Evolutionary conservation across 495 filamentous ascomycete genomes (phyloP).

Genomic region (Trichoderma virens): DNA sequence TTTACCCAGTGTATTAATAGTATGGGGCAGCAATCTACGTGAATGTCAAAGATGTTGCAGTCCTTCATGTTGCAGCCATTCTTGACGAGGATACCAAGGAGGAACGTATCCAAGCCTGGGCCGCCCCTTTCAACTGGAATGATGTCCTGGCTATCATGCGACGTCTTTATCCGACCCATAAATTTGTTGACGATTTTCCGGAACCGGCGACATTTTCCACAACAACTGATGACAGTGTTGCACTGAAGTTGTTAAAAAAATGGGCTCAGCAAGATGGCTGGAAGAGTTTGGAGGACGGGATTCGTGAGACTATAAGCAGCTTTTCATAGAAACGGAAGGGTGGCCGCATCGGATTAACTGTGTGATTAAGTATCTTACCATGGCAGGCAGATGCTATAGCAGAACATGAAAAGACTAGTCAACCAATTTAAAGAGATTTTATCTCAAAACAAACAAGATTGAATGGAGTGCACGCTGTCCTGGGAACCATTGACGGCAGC

Average conservation of each 20-base stretch:
- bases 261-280: background rate
- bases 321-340: background rate
- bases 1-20: constrained; percentile 15
- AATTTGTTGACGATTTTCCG: constrained; percentile 15
- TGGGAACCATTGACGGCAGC: too few relatives aligned
- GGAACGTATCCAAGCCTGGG: constrained; percentile 41
- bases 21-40: constrained; percentile 25
- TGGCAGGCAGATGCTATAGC: background rate
- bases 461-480: too few relatives aligned
- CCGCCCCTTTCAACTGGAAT: constrained; percentile 29
- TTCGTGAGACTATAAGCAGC: background rate
- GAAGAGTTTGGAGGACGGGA: background rate
- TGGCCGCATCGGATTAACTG: background rate
- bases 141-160: constrained; percentile 24
- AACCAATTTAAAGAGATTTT: background rate
- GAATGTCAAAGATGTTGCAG: constrained; percentile 40
- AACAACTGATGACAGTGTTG: background rate
- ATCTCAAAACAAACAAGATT: too few relatives aligned
- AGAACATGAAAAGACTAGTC: background rate
- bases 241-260: background rate
- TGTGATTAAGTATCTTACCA: background rate
- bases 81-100: constrained; percentile 29
- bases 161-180: constrained; percentile 22
- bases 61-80: constrained; percentile 37
- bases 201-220: background rate